These are phyloP conservation scores for Phytopythium montanum DNA, from an alignment of 352 stramenopile genomes.

Conservation along the genomic window DNA sequence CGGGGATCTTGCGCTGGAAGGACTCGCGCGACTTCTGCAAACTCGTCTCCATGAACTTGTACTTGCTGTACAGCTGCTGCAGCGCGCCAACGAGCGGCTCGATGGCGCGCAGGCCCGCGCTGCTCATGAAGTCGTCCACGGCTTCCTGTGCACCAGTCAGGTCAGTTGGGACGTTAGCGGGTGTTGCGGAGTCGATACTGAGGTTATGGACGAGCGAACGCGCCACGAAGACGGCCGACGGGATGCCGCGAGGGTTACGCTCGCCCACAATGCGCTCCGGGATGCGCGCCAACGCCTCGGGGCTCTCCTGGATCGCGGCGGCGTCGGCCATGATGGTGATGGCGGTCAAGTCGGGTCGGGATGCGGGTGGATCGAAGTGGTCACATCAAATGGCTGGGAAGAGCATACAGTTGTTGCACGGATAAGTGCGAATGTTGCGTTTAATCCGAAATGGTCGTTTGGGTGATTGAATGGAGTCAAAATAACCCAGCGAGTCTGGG, in stretches of 20 bases:
- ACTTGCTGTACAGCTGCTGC: constrained; percentile 90
- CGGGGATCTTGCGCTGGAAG: constrained; percentile 90
- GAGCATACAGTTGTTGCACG: too few relatives aligned
- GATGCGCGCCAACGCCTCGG: constrained; percentile 67
- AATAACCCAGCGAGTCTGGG: too few relatives aligned
- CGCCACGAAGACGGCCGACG: constrained; percentile 74
- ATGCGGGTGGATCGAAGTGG: too few relatives aligned
- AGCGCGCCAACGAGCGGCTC: constrained; percentile 76
- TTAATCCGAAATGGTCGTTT: too few relatives aligned
- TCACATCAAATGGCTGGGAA: too few relatives aligned
- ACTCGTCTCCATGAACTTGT: constrained; percentile 89
- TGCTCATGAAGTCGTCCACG: constrained; percentile 68
- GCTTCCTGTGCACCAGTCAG: constrained; percentile 33
- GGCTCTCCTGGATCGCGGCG: constrained; percentile 48
- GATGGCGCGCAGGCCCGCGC: constrained; percentile 50
- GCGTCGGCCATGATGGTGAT: constrained; percentile 14
- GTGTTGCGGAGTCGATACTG: too few relatives aligned
- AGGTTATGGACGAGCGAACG: background rate
- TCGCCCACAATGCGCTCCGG: constrained; percentile 72
- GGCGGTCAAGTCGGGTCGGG: too few relatives aligned
- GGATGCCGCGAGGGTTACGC: constrained; percentile 78
- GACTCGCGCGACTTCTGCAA: constrained; percentile 83
- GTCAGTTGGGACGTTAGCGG: too few relatives aligned
- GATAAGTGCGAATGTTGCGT: too few relatives aligned
- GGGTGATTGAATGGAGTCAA: too few relatives aligned